Evolutionary conservation across 2,329 filamentous ascomycete species (phyloP), one percentile per base, ranked within the genome.

Genomic region (Acrocalymma vagum): DNA sequence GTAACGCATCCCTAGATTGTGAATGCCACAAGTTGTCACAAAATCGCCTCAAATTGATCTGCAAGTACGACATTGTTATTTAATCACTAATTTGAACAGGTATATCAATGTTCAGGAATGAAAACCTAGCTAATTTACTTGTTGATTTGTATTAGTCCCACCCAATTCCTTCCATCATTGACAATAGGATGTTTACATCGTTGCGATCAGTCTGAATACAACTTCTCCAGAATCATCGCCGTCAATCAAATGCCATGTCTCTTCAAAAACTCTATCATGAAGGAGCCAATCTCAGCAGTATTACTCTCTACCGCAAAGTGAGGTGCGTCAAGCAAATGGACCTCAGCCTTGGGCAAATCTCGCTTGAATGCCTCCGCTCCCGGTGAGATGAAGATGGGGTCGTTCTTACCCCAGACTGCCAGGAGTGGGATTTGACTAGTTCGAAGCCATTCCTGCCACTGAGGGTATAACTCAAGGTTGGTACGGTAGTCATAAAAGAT

Each of bases 401-500:
- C 82, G 42, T 79, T 74, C 64, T 77, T 78, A 0, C 82, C 81
- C 82, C 82, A 85, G 3, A 78, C 71, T 1, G 80, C 79, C 45
- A 85, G 57, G 3, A 84, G 55, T 0, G 81, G 81, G 0, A 82
- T 75, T 31, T 76, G 64, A 0, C 69, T 76, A 6, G 70, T 60
- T 4, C 77, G 66, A 29, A 85, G 76, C 45, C 79, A 85, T 30
- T 75, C 65, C 21, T 85, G 82, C 39, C 82, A 82, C 9, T 69
- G 51, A 0, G 78, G 76, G 53, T 84, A 84, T n/a, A 79, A 55
- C 1, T 55, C 48, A 3, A 83, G 52, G 53, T 85, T 85, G 11
- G 63, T 80, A 11, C 70, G 63, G 52, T 85, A 85, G 48, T 84
- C 79, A 44, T 77, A 74, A 31, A 85, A 77, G 3, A 85, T 57